These are phyloP conservation scores for Trametes cubensis DNA, from an alignment of 768 basidiomycete genomes.

Conservation along the genomic window DNA sequence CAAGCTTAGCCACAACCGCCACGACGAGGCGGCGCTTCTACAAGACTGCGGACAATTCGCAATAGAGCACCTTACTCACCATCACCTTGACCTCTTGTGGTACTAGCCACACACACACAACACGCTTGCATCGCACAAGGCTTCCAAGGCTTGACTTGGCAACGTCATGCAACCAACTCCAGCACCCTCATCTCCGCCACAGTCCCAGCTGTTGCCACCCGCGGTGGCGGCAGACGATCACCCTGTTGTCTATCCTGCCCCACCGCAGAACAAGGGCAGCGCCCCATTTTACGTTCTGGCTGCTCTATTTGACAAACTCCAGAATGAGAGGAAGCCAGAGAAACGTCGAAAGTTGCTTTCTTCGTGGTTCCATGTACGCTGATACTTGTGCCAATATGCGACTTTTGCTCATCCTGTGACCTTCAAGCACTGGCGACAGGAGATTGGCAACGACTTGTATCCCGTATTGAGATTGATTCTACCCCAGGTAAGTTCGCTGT, in stretches of 20 bases:
- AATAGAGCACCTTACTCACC: background rate
- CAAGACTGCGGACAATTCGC: background rate
- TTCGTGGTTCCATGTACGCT: constrained; percentile 76
- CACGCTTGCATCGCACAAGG: background rate
- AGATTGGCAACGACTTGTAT: constrained; percentile 87
- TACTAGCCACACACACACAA: too few relatives aligned
- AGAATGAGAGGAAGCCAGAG: constrained; percentile 73
- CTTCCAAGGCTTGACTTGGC: background rate
- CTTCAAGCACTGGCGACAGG: constrained; percentile 79
- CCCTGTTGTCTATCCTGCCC: constrained; percentile 44
- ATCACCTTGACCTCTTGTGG: background rate
- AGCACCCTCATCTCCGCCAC: constrained; percentile 60
- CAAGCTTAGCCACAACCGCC: constrained; percentile 14
- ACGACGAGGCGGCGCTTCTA: background rate
- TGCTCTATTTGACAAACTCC: constrained; percentile 75
- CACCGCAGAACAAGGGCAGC: constrained; percentile 68
- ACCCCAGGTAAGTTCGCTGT: constrained; percentile 60
- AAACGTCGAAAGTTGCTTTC: constrained; percentile 69
- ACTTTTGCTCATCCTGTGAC: background rate
- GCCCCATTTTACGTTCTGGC: constrained; percentile 71
- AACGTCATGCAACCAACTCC: constrained; percentile 52
- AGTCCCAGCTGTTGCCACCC: constrained; percentile 41
- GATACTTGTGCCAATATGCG: too few relatives aligned
- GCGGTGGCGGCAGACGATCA: constrained; percentile 27
- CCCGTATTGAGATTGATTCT: constrained; percentile 87